Conservation (phyloP, 2,329 filamentous ascomycete genomes). For the Parastagonospora avenae region DNA sequence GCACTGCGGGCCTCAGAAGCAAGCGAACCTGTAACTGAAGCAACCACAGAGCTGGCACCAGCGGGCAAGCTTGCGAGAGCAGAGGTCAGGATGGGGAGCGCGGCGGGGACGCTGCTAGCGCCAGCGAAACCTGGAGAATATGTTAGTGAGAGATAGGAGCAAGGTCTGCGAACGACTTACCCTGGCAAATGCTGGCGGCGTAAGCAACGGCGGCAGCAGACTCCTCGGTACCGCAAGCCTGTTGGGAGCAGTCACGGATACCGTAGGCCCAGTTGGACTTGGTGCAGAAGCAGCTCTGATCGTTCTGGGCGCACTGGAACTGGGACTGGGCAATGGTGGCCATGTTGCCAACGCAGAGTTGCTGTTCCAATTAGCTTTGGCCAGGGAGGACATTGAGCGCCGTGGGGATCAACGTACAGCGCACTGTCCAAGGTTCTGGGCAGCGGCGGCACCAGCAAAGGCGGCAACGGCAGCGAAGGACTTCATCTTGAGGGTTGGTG, state of each 20-base stretch:
- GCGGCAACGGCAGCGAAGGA: slow-evolving; percentile 45
- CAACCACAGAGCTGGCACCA: slow-evolving; percentile 2
- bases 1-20: slow-evolving; percentile 14
- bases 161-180: slow-evolving; percentile 24
- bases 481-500: slow-evolving; percentile 42
- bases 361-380: slow-evolving; percentile 28
- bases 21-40: slow-evolving; percentile 5
- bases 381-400: background rate
- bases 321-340: slow-evolving; percentile 42
- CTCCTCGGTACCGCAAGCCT: slow-evolving; percentile 43
- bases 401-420: slow-evolving; percentile 40
- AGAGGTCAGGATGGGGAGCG: slow-evolving; percentile 19
- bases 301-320: slow-evolving; percentile 49
- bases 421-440: slow-evolving; percentile 42
- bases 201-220: slow-evolving; percentile 39
- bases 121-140: slow-evolving; percentile 9
- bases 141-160: slow-evolving; percentile 11
- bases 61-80: slow-evolving; percentile 12
- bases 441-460: slow-evolving; percentile 40
- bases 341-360: slow-evolving; percentile 55
- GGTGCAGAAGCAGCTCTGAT: slow-evolving; percentile 53
- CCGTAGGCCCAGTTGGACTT: slow-evolving; percentile 53
- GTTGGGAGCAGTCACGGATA: slow-evolving; percentile 54
- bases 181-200: slow-evolving; percentile 39
- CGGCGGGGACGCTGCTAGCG: slow-evolving; percentile 16